phyloP scores from a whole-genome alignment of 305 asterid genomes.

The Fraxinus xanthoxyloides region DNA sequence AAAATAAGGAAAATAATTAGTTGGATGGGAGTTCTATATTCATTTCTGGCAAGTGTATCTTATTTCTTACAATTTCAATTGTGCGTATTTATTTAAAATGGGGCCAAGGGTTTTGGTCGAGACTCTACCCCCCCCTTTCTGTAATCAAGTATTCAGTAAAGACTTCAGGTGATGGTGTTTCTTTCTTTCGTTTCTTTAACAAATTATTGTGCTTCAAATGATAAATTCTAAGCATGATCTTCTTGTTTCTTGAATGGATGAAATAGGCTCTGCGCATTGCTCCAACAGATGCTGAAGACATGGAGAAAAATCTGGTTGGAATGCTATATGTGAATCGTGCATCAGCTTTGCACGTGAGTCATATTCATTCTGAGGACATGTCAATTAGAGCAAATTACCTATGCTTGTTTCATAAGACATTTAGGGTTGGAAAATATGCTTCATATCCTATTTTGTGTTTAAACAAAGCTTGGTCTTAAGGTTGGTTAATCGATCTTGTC shows the following conservation, averaged over 20 bases:
- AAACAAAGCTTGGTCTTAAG: background rate
- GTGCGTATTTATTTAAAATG: background rate
- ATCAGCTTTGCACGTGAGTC: conserved; percentile 69
- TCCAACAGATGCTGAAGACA: conserved; percentile 56
- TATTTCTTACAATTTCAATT: background rate
- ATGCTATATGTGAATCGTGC: conserved; percentile 84
- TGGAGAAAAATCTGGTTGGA: conserved; percentile 54
- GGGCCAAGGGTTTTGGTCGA: background rate
- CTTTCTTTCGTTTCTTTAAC: background rate
- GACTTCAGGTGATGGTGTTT: background rate
- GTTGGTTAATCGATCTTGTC: conserved; percentile 4
- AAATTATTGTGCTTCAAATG: background rate
- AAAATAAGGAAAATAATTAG: background rate
- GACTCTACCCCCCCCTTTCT: background rate
- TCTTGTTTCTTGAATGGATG: conserved; percentile 25
- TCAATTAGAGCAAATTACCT: conserved; percentile 5
- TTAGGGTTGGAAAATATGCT: background rate
- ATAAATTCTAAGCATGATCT: background rate
- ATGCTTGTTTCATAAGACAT: background rate
- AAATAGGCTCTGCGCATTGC: conserved; percentile 75
- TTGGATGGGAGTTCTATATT: conserved; percentile 3
- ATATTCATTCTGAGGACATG: conserved; percentile 1
- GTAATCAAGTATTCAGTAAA: background rate
- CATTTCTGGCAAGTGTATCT: background rate
- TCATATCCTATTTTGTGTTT: conserved; percentile 6